phyloP scores from a whole-genome alignment of 768 basidiomycete species.

The Boletus rubropictus region DNA sequence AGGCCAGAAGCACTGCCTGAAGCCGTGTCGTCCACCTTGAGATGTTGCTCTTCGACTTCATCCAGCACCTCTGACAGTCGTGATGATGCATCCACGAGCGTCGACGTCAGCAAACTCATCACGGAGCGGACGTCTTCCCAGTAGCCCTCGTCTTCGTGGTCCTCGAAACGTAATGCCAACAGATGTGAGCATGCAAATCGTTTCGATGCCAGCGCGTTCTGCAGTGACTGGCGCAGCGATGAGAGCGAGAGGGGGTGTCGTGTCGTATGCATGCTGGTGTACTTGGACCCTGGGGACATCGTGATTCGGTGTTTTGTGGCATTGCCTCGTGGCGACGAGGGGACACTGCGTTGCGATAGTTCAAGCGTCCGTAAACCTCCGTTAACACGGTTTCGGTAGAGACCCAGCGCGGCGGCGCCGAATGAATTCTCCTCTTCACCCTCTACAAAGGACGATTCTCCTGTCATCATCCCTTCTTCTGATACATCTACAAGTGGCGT shows the following conservation, averaged over 20 bases:
- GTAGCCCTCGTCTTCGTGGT: slow-evolving; percentile 68
- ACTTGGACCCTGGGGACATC: slow-evolving; percentile 48
- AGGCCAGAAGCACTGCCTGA: slow-evolving; percentile 10
- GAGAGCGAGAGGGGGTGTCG: slow-evolving; percentile 66
- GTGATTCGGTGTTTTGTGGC: slow-evolving; percentile 23
- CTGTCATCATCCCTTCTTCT: slow-evolving; percentile 29
- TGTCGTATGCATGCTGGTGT: slow-evolving; percentile 53
- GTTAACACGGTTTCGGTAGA: slow-evolving; percentile 49
- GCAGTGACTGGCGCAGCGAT: slow-evolving; percentile 54
- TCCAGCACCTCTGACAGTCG: slow-evolving; percentile 60
- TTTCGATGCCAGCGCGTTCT: slow-evolving; percentile 64
- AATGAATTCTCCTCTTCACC: slow-evolving; percentile 39
- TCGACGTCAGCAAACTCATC: slow-evolving; percentile 61
- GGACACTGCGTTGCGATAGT: slow-evolving; percentile 22
- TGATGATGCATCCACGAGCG: slow-evolving; percentile 60
- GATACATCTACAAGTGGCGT: slow-evolving; percentile 33
- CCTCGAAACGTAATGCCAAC: slow-evolving; percentile 69
- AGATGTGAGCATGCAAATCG: slow-evolving; percentile 77
- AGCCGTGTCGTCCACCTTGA: slow-evolving; percentile 45
- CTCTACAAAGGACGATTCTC: slow-evolving; percentile 16
- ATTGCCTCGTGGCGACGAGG: slow-evolving; percentile 12
- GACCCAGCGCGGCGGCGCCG: slow-evolving; percentile 54
- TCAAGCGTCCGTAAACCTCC: slow-evolving; percentile 49
- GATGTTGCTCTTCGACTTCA: slow-evolving; percentile 47
- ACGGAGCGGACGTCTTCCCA: slow-evolving; percentile 83